phyloP scores from a whole-genome alignment of 148 eudicot genomes.

The Fagopyrum esculentum region DNA sequence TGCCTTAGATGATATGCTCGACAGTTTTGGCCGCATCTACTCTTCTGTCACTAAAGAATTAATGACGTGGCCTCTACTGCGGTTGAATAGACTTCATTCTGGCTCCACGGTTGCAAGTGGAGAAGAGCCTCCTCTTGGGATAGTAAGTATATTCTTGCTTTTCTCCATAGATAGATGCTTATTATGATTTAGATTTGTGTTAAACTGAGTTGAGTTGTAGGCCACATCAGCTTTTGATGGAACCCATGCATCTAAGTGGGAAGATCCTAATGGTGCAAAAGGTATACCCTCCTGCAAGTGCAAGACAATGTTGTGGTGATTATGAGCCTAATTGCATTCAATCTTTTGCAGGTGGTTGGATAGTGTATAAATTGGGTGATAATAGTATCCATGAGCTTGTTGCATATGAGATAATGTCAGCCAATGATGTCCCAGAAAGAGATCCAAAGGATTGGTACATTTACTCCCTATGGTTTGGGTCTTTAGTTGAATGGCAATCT shows the following conservation, averaged over 20 bases:
- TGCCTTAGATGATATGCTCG: conserved; percentile 71
- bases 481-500: neutral
- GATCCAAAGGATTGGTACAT: conserved; percentile 94
- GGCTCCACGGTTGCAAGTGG: conserved; percentile 87
- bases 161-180: neutral
- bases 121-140: conserved; percentile 94
- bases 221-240: conserved; percentile 96
- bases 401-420: conserved; percentile 91
- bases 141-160: conserved; percentile 46
- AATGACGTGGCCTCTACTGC: conserved; percentile 61
- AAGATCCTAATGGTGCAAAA: conserved; percentile 97
- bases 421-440: conserved; percentile 93
- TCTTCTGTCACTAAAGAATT: conserved; percentile 29
- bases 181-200: neutral
- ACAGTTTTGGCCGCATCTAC: conserved; percentile 24
- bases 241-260: conserved; percentile 75
- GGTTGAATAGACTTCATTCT: conserved; percentile 70
- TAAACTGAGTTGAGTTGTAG: conserved; percentile 27
- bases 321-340: conserved; percentile 12
- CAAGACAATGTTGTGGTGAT: neutral
- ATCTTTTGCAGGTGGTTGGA: conserved; percentile 63
- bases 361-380: conserved; percentile 50
- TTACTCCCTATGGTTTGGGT: neutral
- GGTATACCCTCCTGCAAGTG: conserved; percentile 29
- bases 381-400: conserved; percentile 43